Evolutionary conservation across 495 filamentous ascomycete genomes (phyloP), one percentile per base, ranked within the genome.

Genomic region (Collariella sp.): DNA sequence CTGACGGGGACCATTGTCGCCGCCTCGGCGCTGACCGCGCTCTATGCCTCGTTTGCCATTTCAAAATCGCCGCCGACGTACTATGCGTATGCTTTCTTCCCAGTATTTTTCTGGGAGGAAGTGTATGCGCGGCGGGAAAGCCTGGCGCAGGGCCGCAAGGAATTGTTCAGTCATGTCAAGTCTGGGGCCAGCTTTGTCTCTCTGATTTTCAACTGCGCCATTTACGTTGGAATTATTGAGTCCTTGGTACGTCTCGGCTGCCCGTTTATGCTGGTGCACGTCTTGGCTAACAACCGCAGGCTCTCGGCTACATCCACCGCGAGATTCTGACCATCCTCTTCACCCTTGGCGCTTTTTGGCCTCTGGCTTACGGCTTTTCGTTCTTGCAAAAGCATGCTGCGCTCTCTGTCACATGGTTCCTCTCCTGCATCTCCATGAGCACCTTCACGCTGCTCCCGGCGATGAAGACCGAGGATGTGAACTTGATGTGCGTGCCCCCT

Each of bases 81-180:
- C 66, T 97, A 97, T 60, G 84, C 84, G 22, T 99, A 97, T 64
- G 90, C 82, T 5, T 76, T 91, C 58, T 99, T 97, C 67, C 91
- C 94, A 0, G 82, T 93, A 2, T 80, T 84, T 42, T 96, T 99
- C 75, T 99, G 94, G 93, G 91, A 96, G 65, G 94, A 95, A 61
- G 89, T 97, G 0, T 89, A 86, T 65, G 88, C 87, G 3, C 81
- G 89, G 9, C 76, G 90, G 42, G 77, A 79, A 46, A 83, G 88
- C 48, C 62, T 96, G 40, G 57, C 68, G 42, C 76, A 83, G 55
- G 93, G 90, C 9, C 77, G 79, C 39, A 77, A 77, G 55, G 78
- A 80, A 45, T 66, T 97, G 15, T 79, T 96, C 46, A 78, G 79
- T 5, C 78, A 89, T 59, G 71, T 91, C 31, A 70, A 73, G 42